A percentile compares a stretch with the other conserved stretches of the same genome.
Evolutionary conservation across 2,329 filamentous ascomycete genomes (phyloP).

Genomic region (Ciborinia camelliae): DNA sequence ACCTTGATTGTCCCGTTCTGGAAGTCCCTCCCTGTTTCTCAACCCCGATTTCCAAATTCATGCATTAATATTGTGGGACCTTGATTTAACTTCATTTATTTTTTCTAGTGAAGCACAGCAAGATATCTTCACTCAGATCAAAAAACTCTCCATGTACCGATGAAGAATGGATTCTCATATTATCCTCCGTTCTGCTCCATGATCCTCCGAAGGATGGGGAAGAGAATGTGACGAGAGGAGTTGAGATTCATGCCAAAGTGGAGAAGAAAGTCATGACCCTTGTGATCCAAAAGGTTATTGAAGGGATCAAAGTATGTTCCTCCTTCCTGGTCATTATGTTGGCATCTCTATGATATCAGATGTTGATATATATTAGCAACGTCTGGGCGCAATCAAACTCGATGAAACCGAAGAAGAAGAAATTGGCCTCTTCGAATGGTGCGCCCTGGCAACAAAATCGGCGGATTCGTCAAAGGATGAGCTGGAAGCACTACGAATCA

Average conservation of each 20-base stretch:
- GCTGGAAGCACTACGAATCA: constrained; percentile 40
- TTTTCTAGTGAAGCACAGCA: constrained; percentile 53
- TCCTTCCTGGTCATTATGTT: not conserved
- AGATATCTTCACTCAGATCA: constrained; percentile 50
- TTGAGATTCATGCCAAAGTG: constrained; percentile 61
- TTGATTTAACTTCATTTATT: constrained; percentile 26
- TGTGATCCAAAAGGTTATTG: constrained; percentile 61
- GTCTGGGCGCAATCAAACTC: constrained; percentile 62
- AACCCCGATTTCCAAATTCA: constrained; percentile 25
- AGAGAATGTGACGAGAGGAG: constrained; percentile 54
- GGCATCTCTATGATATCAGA: constrained; percentile 12
- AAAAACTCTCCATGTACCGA: constrained; percentile 53
- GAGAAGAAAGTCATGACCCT: constrained; percentile 54
- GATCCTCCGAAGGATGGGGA: constrained; percentile 42
- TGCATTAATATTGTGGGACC: constrained; percentile 33
- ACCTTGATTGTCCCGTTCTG: constrained; percentile 28
- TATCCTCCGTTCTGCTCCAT: constrained; percentile 55
- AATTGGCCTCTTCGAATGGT: constrained; percentile 69
- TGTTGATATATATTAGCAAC: constrained; percentile 50
- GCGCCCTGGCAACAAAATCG: constrained; percentile 51
- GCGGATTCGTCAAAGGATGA: constrained; percentile 22
- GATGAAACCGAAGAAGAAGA: constrained; percentile 50
- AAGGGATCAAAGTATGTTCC: constrained; percentile 63
- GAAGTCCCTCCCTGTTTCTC: constrained; percentile 28
- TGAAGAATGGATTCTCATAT: constrained; percentile 64